phyloP scores from a whole-genome alignment of 2,329 filamentous ascomycete genomes.

The Sphaerostilbella broomeana region DNA sequence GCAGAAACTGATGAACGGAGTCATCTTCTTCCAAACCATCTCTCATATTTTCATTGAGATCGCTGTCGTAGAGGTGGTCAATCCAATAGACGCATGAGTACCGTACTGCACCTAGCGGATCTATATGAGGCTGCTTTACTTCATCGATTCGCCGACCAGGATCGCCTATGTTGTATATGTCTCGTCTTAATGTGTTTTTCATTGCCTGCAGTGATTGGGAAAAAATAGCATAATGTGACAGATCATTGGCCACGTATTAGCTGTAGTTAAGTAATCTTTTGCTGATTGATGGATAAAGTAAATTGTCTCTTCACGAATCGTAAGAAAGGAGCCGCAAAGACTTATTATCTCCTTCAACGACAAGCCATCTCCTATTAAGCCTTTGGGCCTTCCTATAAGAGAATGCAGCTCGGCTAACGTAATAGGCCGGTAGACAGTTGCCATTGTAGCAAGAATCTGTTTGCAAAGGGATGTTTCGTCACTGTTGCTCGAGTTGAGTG shows the following conservation, averaged over 20 bases:
- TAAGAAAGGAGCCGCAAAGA: slow-evolving; percentile 35
- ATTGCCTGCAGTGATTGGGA: slow-evolving; percentile 9
- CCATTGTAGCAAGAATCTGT: slow-evolving; percentile 27
- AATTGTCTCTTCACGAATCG: slow-evolving; percentile 23
- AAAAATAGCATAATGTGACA: slow-evolving; percentile 3
- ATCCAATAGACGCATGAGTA: slow-evolving; percentile 22
- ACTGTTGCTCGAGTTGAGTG: slow-evolving; percentile 17
- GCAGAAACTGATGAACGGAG: slow-evolving; percentile 26
- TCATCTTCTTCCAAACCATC: not conserved
- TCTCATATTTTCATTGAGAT: not conserved
- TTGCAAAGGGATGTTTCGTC: slow-evolving; percentile 25
- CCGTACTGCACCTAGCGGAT: slow-evolving; percentile 9
- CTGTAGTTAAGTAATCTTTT: slow-evolving; percentile 33
- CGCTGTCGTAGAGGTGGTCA: slow-evolving; percentile 13
- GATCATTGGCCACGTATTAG: slow-evolving; percentile 20
- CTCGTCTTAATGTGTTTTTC: slow-evolving; percentile 5
- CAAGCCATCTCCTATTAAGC: slow-evolving; percentile 7
- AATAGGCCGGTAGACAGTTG: slow-evolving; percentile 31
- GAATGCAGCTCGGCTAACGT: slow-evolving; percentile 23
- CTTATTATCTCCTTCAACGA: slow-evolving; percentile 24
- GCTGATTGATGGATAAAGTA: slow-evolving; percentile 39
- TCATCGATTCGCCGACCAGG: slow-evolving; percentile 5
- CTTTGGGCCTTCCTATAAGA: not conserved
- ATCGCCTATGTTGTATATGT: slow-evolving; percentile 23
- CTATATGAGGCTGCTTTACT: slow-evolving; percentile 3